Percentiles rank a stretch among this genome's conserved stretches.
These are phyloP conservation scores for Rutstroemia sp. DNA, from an alignment of 2,329 filamentous ascomycete genomes.

Conservation along the genomic window DNA sequence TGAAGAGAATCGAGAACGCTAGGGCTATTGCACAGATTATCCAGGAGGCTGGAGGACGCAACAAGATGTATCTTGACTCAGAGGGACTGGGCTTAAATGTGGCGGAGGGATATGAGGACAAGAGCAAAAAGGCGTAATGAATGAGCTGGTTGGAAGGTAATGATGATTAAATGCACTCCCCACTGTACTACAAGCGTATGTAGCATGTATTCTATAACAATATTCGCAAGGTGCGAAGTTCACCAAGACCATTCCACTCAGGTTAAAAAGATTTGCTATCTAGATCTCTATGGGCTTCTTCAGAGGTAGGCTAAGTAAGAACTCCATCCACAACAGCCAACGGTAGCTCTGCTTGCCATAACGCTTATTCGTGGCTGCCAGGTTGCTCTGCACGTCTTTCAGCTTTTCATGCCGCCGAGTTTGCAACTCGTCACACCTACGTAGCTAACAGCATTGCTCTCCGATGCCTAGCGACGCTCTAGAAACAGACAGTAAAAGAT, in stretches of 20 bases:
- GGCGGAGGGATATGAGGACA: slow-evolving; percentile 41
- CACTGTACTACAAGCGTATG: slow-evolving; percentile 36
- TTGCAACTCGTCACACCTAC: no score
- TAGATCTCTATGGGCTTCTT: no score
- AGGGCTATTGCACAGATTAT: slow-evolving; percentile 79
- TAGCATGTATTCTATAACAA: slow-evolving; percentile 26
- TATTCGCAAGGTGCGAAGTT: slow-evolving; percentile 1
- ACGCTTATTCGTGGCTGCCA: no score
- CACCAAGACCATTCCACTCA: neutral
- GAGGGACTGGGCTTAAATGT: slow-evolving; percentile 91
- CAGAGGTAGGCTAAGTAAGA: no score
- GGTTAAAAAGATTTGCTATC: no score
- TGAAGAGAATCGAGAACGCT: slow-evolving; percentile 97
- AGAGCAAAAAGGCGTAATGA: slow-evolving; percentile 39
- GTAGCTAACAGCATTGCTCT: no score
- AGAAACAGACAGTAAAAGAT: no score
- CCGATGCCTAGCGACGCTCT: no score
- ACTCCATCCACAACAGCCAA: no score
- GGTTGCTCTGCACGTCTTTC: no score
- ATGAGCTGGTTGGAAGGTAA: slow-evolving; percentile 9
- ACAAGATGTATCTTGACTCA: slow-evolving; percentile 89
- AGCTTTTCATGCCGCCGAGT: no score
- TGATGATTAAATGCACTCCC: slow-evolving; percentile 33
- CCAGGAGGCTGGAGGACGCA: slow-evolving; percentile 78
- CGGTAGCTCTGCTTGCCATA: no score